phyloP scores from a whole-genome alignment of 257 asterid species.

The Scutellaria barbata region DNA sequence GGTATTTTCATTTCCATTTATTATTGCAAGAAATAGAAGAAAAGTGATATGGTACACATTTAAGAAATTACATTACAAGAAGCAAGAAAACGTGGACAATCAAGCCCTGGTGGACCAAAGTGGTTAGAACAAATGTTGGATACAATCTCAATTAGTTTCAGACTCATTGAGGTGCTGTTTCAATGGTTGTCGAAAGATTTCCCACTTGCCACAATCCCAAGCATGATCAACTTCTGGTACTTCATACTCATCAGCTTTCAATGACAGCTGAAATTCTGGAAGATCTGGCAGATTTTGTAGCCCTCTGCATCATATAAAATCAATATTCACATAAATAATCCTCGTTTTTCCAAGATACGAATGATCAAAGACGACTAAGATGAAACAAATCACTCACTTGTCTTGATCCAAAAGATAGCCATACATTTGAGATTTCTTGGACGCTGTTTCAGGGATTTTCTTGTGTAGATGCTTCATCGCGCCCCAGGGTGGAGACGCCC shows the following conservation, averaged over 20 bases:
- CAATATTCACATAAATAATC: background rate
- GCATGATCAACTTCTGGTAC: slow-evolving; percentile 62
- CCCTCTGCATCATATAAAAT: slow-evolving; percentile 42
- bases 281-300: slow-evolving; percentile 62
- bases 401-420: slow-evolving; percentile 71
- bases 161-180: slow-evolving; percentile 52
- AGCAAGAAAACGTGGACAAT: too few species aligned
- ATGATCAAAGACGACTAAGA: background rate
- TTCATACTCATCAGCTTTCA: slow-evolving; percentile 76
- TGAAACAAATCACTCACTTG: slow-evolving; percentile 44
- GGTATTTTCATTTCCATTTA: too few species aligned
- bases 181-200: slow-evolving; percentile 52
- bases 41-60: too few species aligned
- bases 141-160: slow-evolving; percentile 21
- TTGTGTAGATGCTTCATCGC: slow-evolving; percentile 74
- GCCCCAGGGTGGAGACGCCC: slow-evolving; percentile 82
- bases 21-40: too few species aligned
- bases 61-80: too few species aligned
- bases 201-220: slow-evolving; percentile 63
- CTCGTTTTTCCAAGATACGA: background rate
- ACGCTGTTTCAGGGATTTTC: slow-evolving; percentile 82
- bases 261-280: slow-evolving; percentile 80
- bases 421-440: slow-evolving; percentile 76
- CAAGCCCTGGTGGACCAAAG: too few species aligned
- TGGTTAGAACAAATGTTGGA: background rate